These are phyloP conservation scores for Russula griseocarnosa DNA, from an alignment of 768 basidiomycete genomes.

Conservation along the genomic window DNA sequence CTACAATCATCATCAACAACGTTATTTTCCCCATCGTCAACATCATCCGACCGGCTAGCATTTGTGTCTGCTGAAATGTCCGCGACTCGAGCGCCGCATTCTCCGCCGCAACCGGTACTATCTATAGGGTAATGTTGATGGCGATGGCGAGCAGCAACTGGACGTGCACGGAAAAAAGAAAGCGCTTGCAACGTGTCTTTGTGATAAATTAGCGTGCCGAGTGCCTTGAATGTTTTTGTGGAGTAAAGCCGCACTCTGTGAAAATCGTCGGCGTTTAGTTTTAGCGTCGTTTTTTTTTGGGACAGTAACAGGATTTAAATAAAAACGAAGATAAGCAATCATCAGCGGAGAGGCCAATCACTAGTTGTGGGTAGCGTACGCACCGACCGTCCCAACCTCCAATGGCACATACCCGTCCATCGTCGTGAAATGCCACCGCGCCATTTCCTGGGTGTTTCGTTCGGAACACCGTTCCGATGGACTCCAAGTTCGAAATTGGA, in stretches of 20 bases:
- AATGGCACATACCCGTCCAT: slow-evolving; percentile 77
- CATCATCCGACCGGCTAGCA: not conserved
- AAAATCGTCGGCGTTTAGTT: not conserved
- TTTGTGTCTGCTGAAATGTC: not conserved
- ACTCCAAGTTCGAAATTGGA: slow-evolving; percentile 15
- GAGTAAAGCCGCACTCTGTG: slow-evolving; percentile 78
- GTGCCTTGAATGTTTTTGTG: slow-evolving; percentile 69
- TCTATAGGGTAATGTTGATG: too few species aligned
- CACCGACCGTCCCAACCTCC: slow-evolving; percentile 96
- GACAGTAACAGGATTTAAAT: not conserved
- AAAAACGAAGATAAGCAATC: not conserved
- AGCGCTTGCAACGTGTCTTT: slow-evolving; percentile 71
- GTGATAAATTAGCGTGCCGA: slow-evolving; percentile 84
- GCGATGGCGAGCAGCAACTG: not conserved
- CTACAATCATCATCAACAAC: not conserved
- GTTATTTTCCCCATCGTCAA: not conserved
- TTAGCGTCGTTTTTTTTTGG: not conserved
- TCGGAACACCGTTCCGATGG: slow-evolving; percentile 41
- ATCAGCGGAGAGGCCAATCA: not conserved
- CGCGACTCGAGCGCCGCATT: not conserved
- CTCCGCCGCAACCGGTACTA: not conserved
- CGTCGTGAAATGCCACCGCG: slow-evolving; percentile 66
- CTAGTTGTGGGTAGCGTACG: too few species aligned
- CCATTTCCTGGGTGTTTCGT: slow-evolving; percentile 81
- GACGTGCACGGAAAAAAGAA: slow-evolving; percentile 51